Conservation (phyloP, 257 asterid genomes). For the Mitragyna speciosa region DNA sequence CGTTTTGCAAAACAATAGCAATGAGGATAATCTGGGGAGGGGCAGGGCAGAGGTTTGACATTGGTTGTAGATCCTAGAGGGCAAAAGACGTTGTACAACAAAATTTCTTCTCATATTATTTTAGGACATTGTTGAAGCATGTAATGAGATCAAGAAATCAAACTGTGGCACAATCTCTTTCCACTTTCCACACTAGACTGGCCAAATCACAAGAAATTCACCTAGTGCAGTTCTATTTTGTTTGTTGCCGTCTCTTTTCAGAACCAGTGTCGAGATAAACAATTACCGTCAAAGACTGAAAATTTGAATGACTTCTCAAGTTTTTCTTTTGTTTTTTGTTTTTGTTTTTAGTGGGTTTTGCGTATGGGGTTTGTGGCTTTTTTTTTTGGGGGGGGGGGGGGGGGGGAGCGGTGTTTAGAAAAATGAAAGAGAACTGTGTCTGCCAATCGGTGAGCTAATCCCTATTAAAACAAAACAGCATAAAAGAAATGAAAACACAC, state of each 20-base stretch:
- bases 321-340: neutral
- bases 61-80: neutral
- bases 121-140: neutral
- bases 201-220: neutral
- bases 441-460: neutral
- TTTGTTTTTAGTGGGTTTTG: no score
- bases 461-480: neutral
- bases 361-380: no score
- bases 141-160: slow-evolving; percentile 7
- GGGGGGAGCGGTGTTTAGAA: neutral
- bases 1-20: neutral
- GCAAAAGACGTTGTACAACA: slow-evolving; percentile 7
- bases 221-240: neutral
- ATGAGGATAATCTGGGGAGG: neutral
- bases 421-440: neutral
- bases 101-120: slow-evolving; percentile 3
- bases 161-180: neutral
- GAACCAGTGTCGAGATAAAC: neutral
- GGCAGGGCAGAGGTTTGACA: neutral
- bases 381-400: no score
- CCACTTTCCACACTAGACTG: neutral
- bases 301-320: neutral
- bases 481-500: neutral
- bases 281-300: neutral
- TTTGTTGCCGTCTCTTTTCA: neutral